Base-by-base conservation (phyloP, 75 land plant genomes). In the Cunninghamia lanceolata region DNA sequence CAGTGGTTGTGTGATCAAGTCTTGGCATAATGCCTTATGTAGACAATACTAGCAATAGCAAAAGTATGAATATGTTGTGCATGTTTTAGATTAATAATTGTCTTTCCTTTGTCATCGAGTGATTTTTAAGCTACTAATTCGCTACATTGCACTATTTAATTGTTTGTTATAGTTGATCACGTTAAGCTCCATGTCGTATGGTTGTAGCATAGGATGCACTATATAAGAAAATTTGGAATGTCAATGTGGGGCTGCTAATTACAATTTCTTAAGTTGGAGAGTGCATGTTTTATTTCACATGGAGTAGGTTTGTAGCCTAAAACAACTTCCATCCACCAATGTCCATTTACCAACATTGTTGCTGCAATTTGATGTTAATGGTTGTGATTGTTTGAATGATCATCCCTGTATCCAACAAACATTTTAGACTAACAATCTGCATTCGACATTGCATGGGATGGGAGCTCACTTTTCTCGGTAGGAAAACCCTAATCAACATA, bases 161-260 rank as follows among this genome's bases (percentile, higher is more conserved):
- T 59, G 17, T 1, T 59, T 17, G 17, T 21, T 4, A 1, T 11
- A 54, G 59, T 13, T 11, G 59, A 13, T 54, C 2, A 13, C 4
- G 17, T 54, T 54, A 54, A 54, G 59, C 28, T 4, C 21, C 68
- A 5, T 8, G 76, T 73, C 5, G 78, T 4, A 75, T 13, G 78
- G 15, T 7, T 75, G 39, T 17, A 75, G 35, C 74, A 5, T 82
- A 28, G 34, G 91, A 92, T 87, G 87, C 85, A 35, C 47, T 93
- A 15, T 91, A 91, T 73, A 89, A 85, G 45, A 94, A 93, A 63
- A 74, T 93, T 0, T 94, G 94, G 96, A 92, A 94, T 85, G 94
- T 93, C 2, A 93, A 92, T 85, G 96, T 93, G 70, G 94, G 94
- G 70, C 96, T 93, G 15, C 90, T 94, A 10, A 94, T 94, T 1